A percentile compares a stretch with the other conserved stretches of the same genome.
phyloP scores from a whole-genome alignment of 495 filamentous ascomycete genomes.

The Penicillium goetzii region DNA sequence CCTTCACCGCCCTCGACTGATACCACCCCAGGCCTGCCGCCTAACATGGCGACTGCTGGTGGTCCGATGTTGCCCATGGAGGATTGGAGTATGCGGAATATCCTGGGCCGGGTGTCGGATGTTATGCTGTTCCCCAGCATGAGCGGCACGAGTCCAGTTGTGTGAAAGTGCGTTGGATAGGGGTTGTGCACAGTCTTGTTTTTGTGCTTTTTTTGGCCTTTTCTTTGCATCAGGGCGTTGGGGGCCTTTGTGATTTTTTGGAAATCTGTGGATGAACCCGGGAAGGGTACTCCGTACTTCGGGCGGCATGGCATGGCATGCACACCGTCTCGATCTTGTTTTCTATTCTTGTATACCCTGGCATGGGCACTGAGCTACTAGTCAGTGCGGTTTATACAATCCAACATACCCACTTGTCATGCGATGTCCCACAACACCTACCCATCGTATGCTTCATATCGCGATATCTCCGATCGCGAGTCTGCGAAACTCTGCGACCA shows the following conservation, averaged over 20 bases:
- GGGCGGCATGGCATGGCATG: neutral
- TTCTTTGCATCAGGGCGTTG: constrained; percentile 1
- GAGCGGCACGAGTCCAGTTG: constrained; percentile 25
- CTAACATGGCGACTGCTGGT: constrained; percentile 15
- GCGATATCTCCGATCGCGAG: too few relatives aligned
- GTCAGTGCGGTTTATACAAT: constrained; percentile 8
- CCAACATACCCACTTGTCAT: neutral
- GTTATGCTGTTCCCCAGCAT: constrained; percentile 51
- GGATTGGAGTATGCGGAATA: constrained; percentile 34
- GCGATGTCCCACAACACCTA: neutral
- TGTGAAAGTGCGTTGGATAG: neutral
- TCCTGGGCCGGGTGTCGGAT: constrained; percentile 42
- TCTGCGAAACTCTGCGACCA: too few relatives aligned
- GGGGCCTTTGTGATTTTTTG: neutral
- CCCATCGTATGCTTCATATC: too few relatives aligned
- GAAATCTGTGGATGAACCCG: neutral
- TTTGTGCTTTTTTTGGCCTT: neutral
- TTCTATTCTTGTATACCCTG: constrained; percentile 3
- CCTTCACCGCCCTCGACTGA: constrained; percentile 35
- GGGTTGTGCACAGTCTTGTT: neutral
- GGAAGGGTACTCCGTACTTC: neutral
- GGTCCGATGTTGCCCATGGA: constrained; percentile 16
- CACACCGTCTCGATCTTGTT: neutral
- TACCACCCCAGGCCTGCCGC: constrained; percentile 16
- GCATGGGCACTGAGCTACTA: neutral